These are phyloP conservation scores for Aspergillus brunneoviolaceus DNA, from an alignment of 2,329 filamentous ascomycete species.

Conservation along the genomic window DNA sequence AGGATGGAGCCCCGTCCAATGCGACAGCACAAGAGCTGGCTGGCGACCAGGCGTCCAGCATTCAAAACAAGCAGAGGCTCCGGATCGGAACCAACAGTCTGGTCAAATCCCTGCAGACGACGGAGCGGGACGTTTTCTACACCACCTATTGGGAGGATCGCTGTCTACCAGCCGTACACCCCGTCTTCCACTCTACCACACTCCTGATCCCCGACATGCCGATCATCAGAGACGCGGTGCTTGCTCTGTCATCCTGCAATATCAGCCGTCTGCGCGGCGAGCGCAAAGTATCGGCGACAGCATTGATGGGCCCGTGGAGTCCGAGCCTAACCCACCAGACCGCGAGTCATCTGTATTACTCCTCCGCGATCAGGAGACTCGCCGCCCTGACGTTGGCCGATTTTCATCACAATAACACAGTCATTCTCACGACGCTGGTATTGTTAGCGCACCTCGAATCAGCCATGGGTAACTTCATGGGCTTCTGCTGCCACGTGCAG, in stretches of 20 bases:
- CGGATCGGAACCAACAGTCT: conserved; percentile 2
- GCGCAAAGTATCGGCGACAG: conserved; percentile 1
- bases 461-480: conserved; percentile 25
- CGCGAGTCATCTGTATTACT: conserved; percentile 27
- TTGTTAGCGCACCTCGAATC: conserved; percentile 25
- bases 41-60: neutral
- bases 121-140: conserved; percentile 26
- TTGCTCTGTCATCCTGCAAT: conserved; percentile 25
- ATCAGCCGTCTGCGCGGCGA: conserved; percentile 20
- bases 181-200: conserved; percentile 16
- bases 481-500: conserved; percentile 23
- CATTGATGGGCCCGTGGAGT: conserved; percentile 8
- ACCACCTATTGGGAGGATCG: conserved; percentile 26
- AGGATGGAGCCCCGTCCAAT: neutral
- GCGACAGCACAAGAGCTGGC: neutral
- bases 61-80: neutral
- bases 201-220: neutral
- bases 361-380: conserved; percentile 22
- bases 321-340: conserved; percentile 23
- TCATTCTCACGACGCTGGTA: conserved; percentile 15
- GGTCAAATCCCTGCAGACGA: conserved; percentile 21
- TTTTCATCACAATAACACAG: conserved; percentile 2
- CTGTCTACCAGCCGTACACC: conserved; percentile 26
- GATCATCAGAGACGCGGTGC: conserved; percentile 18
- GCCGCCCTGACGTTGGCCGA: conserved; percentile 9